Percentiles rank a stretch among this genome's conserved stretches.
phyloP scores from a whole-genome alignment of 2,329 filamentous ascomycete genomes.

The Esteya vermicola region DNA sequence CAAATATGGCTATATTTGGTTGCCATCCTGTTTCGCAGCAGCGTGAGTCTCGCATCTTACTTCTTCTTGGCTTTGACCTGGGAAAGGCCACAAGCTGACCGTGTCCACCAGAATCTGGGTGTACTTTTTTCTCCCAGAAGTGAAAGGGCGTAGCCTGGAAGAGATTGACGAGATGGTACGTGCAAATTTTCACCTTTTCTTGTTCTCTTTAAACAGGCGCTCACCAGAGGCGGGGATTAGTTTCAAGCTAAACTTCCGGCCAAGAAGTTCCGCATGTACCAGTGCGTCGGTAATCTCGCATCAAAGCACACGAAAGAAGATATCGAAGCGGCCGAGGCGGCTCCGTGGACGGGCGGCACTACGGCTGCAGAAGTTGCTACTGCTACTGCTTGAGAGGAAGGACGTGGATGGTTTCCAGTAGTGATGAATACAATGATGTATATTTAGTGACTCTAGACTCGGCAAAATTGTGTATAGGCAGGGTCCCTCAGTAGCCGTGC shows the following conservation, averaged over 20 bases:
- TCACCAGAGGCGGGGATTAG: too few species aligned
- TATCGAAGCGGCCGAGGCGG: conserved; percentile 7
- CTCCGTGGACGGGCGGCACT: neutral
- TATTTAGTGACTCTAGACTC: too few species aligned
- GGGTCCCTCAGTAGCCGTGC: too few species aligned
- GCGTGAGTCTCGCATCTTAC: conserved; percentile 11
- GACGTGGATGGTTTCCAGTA: too few species aligned
- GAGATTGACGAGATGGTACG: conserved; percentile 40
- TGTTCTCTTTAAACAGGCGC: too few species aligned
- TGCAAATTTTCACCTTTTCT: too few species aligned
- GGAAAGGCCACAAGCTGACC: too few species aligned
- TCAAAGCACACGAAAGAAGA: conserved; percentile 4
- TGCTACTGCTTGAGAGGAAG: conserved; percentile 8
- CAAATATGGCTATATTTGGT: conserved; percentile 43
- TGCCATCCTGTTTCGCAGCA: conserved; percentile 18
- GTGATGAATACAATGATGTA: too few species aligned
- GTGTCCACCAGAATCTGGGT: conserved; percentile 17
- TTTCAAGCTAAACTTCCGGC: conserved; percentile 24
- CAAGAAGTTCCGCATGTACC: conserved; percentile 25
- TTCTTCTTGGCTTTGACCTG: too few species aligned
- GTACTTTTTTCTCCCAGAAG: conserved; percentile 37
- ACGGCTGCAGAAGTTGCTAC: neutral
- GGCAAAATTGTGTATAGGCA: neutral
- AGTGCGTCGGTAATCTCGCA: conserved; percentile 11
- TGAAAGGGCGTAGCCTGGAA: conserved; percentile 36